These are phyloP conservation scores for Penicillium sp. DNA, from an alignment of 2,329 filamentous ascomycete species.

Conservation along the genomic window DNA sequence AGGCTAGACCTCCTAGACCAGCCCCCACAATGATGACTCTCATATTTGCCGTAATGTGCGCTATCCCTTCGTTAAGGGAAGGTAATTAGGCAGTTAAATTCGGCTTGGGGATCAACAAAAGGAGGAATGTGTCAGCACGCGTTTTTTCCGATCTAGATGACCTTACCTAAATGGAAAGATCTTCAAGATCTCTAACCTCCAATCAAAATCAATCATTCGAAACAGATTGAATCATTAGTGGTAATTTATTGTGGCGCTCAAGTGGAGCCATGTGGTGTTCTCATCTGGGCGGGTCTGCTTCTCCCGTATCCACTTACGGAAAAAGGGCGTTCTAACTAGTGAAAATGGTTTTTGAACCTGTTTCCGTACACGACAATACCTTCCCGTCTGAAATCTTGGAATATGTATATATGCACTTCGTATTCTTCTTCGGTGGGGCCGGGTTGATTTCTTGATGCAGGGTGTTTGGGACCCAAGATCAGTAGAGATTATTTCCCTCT, in stretches of 20 bases:
- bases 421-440: neutral
- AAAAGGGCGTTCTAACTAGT: no score
- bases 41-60: neutral
- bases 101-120: neutral
- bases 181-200: neutral
- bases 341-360: neutral
- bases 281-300: neutral
- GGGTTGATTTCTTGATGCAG: neutral
- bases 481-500: neutral
- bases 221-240: neutral
- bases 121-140: neutral
- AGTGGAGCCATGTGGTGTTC: neutral
- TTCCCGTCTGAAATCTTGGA: neutral
- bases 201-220: neutral
- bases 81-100: neutral
- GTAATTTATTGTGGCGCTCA: neutral
- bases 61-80: neutral
- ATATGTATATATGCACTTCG: neutral
- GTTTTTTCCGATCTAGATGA: neutral
- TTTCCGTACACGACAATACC: neutral
- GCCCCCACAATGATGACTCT: constrained; percentile 15
- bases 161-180: neutral
- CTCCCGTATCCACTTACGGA: neutral
- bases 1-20: constrained; percentile 24
- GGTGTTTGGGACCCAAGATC: neutral